Evolutionary conservation across 768 basidiomycete genomes (phyloP).

Genomic region (Kwoniella pini): DNA sequence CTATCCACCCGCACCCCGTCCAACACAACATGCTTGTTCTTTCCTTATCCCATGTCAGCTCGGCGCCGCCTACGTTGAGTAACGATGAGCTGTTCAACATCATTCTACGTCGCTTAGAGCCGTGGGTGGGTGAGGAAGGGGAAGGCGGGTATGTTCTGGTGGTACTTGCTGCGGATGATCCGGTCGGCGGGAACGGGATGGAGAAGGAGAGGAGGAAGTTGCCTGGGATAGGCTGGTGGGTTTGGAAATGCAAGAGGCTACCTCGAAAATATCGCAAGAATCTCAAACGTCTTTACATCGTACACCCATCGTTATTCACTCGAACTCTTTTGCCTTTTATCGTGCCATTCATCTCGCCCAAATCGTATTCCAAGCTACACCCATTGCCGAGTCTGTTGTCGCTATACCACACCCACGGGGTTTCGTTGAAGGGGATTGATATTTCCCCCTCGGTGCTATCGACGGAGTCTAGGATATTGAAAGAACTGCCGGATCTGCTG

Average conservation of each 20-base stretch:
- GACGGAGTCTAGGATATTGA: constrained; percentile 28
- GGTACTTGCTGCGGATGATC: constrained; percentile 26
- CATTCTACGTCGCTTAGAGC: constrained; percentile 26
- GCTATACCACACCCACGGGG: constrained; percentile 18
- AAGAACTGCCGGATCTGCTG: constrained; percentile 17
- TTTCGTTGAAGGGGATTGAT: constrained; percentile 29
- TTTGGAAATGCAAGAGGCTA: constrained; percentile 31
- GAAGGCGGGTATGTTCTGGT: constrained; percentile 35
- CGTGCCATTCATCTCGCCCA: constrained; percentile 41
- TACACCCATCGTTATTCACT: constrained; percentile 42
- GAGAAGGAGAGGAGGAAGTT: constrained; percentile 25
- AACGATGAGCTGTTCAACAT: constrained; percentile 25
- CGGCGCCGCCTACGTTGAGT: constrained; percentile 6
- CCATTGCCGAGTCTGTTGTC: constrained; percentile 27
- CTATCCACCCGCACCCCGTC: constrained; percentile 4
- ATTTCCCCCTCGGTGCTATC: constrained; percentile 22
- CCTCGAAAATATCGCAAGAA: constrained; percentile 18
- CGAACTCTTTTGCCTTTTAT: constrained; percentile 31
- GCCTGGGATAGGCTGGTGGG: constrained; percentile 33
- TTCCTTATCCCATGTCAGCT: constrained; percentile 21
- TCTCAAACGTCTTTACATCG: constrained; percentile 30
- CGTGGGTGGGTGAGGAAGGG: constrained; percentile 38
- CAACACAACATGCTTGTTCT: constrained; percentile 17
- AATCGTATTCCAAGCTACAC: constrained; percentile 42
- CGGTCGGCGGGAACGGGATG: neutral